phyloP scores from a whole-genome alignment of 768 basidiomycete genomes.

The Termitomyces sp. region DNA sequence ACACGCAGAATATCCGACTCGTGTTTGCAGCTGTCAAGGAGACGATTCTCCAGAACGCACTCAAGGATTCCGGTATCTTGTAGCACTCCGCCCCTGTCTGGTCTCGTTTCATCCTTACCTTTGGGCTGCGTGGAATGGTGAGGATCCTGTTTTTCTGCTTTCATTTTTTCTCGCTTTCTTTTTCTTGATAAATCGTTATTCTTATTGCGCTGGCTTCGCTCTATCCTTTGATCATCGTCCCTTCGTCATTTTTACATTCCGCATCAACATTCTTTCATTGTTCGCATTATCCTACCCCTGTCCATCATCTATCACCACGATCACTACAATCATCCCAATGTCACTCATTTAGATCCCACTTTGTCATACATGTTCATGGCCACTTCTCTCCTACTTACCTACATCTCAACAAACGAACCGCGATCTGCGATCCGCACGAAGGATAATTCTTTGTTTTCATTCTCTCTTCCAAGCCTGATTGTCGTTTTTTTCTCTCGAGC shows the following conservation, averaged over 20 bases:
- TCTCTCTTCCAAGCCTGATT: background rate
- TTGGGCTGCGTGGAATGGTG: background rate
- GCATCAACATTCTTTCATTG: background rate
- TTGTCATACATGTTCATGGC: background rate
- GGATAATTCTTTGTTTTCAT: background rate
- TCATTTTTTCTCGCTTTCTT: background rate
- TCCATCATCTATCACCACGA: background rate
- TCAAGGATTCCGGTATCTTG: conserved; percentile 15
- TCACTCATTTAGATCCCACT: background rate
- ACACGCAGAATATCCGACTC: conserved; percentile 13
- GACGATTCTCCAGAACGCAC: conserved; percentile 15
- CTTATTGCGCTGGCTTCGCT: background rate
- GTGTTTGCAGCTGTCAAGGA: conserved; percentile 16
- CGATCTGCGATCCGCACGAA: background rate
- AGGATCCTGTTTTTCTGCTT: background rate
- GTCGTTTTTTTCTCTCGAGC: background rate
- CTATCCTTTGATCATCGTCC: background rate
- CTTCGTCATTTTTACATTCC: background rate
- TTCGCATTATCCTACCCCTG: background rate
- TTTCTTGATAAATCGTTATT: background rate
- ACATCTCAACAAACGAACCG: background rate
- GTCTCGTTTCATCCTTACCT: background rate
- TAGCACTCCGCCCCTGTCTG: background rate
- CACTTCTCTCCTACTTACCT: background rate
- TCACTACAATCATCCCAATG: background rate